Evolutionary conservation across 1,284 basidiomycete species (phyloP).

Genomic region (Papiliotrema fonsecae): DNA sequence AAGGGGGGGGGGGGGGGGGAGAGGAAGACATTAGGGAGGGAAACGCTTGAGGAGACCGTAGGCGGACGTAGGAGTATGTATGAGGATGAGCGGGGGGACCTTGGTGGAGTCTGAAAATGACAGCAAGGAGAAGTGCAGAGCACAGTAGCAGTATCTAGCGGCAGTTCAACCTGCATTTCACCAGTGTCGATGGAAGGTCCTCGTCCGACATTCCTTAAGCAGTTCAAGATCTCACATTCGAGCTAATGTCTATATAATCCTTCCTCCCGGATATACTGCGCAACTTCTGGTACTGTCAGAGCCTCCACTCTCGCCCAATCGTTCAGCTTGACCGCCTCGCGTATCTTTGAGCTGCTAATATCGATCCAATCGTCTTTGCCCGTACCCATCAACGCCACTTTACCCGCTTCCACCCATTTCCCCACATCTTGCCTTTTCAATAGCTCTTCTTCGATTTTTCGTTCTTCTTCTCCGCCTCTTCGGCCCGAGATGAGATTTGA

Average conservation of each 20-base stretch:
- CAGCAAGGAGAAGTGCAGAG: no score
- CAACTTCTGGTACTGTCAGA: slow-evolving; percentile 51
- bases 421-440: slow-evolving; percentile 48
- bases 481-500: slow-evolving; percentile 69
- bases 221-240: no score
- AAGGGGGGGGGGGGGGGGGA: no score
- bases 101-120: no score
- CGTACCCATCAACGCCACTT: slow-evolving; percentile 60
- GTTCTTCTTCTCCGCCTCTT: slow-evolving; percentile 46
- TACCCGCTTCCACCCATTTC: slow-evolving; percentile 53
- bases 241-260: slow-evolving; percentile 58
- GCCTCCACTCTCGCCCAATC: slow-evolving; percentile 45
- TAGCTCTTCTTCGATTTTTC: slow-evolving; percentile 39
- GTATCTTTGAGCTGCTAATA: slow-evolving; percentile 69
- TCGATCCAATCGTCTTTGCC: slow-evolving; percentile 53
- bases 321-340: slow-evolving; percentile 52
- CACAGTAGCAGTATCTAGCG: no score
- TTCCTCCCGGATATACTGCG: slow-evolving; percentile 54
- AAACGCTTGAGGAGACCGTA: no score
- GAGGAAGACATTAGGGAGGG: no score
- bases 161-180: no score
- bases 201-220: no score
- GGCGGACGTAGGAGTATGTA: no score
- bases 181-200: no score
- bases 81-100: no score